Evolutionary conservation across 2,329 filamentous ascomycete genomes (phyloP), one percentile per base, ranked within the genome.

Genomic region (Hymenoscyphus occultus): DNA sequence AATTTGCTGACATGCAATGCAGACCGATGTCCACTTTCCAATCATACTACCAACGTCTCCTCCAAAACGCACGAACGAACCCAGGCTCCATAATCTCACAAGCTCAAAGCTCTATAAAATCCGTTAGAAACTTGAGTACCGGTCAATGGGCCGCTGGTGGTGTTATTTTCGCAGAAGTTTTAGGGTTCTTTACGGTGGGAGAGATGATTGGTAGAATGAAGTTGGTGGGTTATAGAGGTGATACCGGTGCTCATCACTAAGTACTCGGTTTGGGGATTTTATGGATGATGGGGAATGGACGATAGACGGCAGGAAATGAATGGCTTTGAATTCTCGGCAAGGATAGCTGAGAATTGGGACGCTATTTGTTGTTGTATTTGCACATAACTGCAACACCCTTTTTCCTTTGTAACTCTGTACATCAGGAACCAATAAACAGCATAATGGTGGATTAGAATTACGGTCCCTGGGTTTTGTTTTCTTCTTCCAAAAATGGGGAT

Each of bases 201-300:
- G 93, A 98, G 85, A 98, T 99, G 79, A 88, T 99, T 75, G 95
- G 95, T 75, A 87, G 93, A 76, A 87, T 95, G 82, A 98, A 99
- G 90, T 79, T 99, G 73, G 84, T 99, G 73, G 95, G 95, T 70
- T 99, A 99, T 85, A 86, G 85, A 79, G 90, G 91, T 76, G 86
- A 91, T 77, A 76, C 77, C 70, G 78, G 78, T 69, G 84, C 83
- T 72, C 81, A 82, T 70, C 84, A 88, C 78, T 86, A 86, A 71
- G 63, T 51, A 16, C 13, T 14, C 54, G 59, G 40, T 39, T 22
- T 28, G 60, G 5, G 59, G 56, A 61, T 22, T 10, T 22, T 28
- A 7, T 19, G 28, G 31, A 28, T 57, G n/a, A 54, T 22, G 57
- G 64, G 59, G 13, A n/a, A 54, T 16, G 13, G 60, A 40, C 51